phyloP scores from a whole-genome alignment of 1,284 basidiomycete genomes.

The Heterobasidion irregulare region DNA sequence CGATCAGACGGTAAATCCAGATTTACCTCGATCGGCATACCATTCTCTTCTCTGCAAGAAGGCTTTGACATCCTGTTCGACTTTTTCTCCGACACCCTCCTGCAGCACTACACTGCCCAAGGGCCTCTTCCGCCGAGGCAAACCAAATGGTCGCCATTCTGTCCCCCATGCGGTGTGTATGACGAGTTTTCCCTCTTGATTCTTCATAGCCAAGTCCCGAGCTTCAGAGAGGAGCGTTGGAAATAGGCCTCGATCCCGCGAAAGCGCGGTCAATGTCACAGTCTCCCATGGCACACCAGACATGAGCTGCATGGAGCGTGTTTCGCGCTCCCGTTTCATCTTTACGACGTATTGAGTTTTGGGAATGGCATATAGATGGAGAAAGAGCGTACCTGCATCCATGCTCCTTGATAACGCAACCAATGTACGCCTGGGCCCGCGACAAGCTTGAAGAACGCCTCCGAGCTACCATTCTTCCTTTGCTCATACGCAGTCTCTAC shows the following conservation, averaged over 20 bases:
- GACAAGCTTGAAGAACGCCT: conserved; percentile 86
- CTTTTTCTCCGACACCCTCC: conserved; percentile 69
- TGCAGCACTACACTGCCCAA: conserved; percentile 89
- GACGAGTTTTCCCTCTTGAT: conserved; percentile 90
- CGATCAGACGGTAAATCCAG: no score
- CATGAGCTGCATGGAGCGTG: conserved; percentile 85
- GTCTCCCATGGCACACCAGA: conserved; percentile 97
- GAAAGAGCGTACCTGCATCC: conserved; percentile 77
- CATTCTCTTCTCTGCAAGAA: conserved; percentile 85
- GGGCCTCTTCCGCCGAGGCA: conserved; percentile 83
- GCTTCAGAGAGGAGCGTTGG: conserved; percentile 82
- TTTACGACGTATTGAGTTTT: conserved; percentile 20
- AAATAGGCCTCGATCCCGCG: conserved; percentile 78
- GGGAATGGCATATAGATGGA: neutral
- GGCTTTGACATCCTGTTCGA: conserved; percentile 73
- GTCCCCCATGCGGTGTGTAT: conserved; percentile 96
- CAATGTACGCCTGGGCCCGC: conserved; percentile 95
- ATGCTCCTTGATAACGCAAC: conserved; percentile 83
- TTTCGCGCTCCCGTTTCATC: conserved; percentile 92
- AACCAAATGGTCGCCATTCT: conserved; percentile 95
- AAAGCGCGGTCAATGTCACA: conserved; percentile 89
- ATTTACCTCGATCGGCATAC: conserved; percentile 90
- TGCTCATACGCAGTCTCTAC: conserved; percentile 90
- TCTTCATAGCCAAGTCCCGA: conserved; percentile 77
- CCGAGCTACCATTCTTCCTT: conserved; percentile 81